Base-by-base conservation (phyloP, 371 early-diverging fungal species). In the Rhizomucor miehei region DNA sequence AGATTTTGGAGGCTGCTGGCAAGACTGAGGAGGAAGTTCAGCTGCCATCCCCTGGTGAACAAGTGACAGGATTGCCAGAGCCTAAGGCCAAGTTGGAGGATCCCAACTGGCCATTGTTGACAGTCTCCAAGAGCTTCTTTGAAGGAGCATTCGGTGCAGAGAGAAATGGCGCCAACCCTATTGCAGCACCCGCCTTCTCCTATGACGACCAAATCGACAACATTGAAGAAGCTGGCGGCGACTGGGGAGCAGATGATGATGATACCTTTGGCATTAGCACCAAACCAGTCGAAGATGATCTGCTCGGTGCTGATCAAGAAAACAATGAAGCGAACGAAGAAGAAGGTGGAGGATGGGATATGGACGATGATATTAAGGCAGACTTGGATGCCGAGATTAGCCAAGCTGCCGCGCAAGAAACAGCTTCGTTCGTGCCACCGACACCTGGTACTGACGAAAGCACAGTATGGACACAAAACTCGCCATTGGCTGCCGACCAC, bases 41-140 rank as follows among this genome's bases (percentile, higher is more conserved):
- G 10, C 63, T 81, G 20, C 65, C 82, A 8, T 63, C 75, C 1
- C 34, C 52, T 2, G 40, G 64, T 2, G 70, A 72, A 35, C 63
- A 69, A 5, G 69, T 88, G 9, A 76, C 91, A 29, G 66, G 75
- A 35, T 80, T 90, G 3, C 62, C 75, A 1, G 80, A 81, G 34
- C 94, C 94, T 9, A 67, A 89, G 9, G 63, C 79, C 48, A 67
- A 80, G 34, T 77, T 90, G 11, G 67, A 77, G 43, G 92, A 94
- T 62, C 67, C 81, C 39, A 90, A 94, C 77, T 95, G 94, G 95
- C 95, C 96, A 6, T 77, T 85, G 55, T 77, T 93, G 64, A 79
- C 88, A 1, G 87, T 92, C 9, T 79, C 89, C 44, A 69, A 81
- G 69, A 77, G 78, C 59, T 81, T 81, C 73, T 81, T 85, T 65